phyloP scores from a whole-genome alignment of 805 yeast genomes.

The Candida maris region DNA sequence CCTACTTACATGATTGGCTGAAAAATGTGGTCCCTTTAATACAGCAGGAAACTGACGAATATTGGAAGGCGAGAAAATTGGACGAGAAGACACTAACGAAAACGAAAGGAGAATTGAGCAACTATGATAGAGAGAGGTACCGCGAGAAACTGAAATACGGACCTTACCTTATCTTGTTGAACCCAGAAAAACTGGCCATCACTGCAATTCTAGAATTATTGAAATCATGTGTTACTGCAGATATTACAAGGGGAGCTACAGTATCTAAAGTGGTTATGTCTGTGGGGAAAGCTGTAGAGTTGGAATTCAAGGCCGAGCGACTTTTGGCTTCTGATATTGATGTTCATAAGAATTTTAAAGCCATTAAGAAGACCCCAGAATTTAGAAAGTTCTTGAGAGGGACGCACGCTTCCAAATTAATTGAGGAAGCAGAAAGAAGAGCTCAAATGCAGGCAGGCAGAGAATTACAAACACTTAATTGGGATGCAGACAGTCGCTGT shows the following conservation, averaged over 20 bases:
- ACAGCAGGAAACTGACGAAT: slow-evolving; percentile 57
- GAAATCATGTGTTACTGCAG: slow-evolving; percentile 70
- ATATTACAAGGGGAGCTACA: slow-evolving; percentile 75
- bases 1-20: slow-evolving; percentile 82
- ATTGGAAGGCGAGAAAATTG: slow-evolving; percentile 42
- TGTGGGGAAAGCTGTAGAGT: slow-evolving; percentile 80
- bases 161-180: slow-evolving; percentile 69
- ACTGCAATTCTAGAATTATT: slow-evolving; percentile 80
- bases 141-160: slow-evolving; percentile 56
- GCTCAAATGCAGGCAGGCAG: slow-evolving; percentile 19
- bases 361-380: slow-evolving; percentile 44
- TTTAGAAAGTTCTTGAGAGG: slow-evolving; percentile 38
- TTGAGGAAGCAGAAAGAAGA: slow-evolving; percentile 24
- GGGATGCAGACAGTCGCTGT: slow-evolving; percentile 41
- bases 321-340: slow-evolving; percentile 55
- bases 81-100: slow-evolving; percentile 18
- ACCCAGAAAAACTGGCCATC: slow-evolving; percentile 78
- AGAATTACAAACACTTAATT: slow-evolving; percentile 12
- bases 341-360: slow-evolving; percentile 48
- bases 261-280: slow-evolving; percentile 77
- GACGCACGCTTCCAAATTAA: slow-evolving; percentile 24
- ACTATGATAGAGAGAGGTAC: slow-evolving; percentile 20
- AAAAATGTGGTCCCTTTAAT: slow-evolving; percentile 67
- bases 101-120: slow-evolving; percentile 14
- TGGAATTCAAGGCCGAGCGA: slow-evolving; percentile 74